phyloP scores from a whole-genome alignment of 768 basidiomycete genomes.

The Phanerochaete carnosa region DNA sequence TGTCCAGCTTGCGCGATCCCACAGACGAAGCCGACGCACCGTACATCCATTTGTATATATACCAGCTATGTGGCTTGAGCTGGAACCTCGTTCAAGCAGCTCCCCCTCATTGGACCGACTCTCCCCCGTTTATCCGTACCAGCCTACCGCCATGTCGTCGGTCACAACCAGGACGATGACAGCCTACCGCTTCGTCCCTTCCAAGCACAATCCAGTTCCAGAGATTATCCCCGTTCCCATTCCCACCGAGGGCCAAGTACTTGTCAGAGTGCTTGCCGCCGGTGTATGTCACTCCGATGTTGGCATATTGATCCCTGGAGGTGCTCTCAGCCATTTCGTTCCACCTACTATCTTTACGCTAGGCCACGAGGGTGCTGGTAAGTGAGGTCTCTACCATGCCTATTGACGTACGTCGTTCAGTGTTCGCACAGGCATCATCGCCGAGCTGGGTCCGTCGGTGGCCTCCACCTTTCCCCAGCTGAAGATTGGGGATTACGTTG shows the following conservation, averaged over 20 bases:
- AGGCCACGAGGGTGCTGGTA: slow-evolving; percentile 22
- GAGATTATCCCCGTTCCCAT: slow-evolving; percentile 14
- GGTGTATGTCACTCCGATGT: slow-evolving; percentile 23
- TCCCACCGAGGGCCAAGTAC: slow-evolving; percentile 14
- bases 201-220: slow-evolving; percentile 4
- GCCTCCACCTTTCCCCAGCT: slow-evolving; percentile 8
- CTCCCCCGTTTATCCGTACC: background rate
- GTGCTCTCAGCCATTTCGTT: background rate
- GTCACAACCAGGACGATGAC: slow-evolving; percentile 6
- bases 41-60: no score
- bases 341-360: slow-evolving; percentile 4
- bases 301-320: slow-evolving; percentile 8
- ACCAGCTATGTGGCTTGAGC: no score
- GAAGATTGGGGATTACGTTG: slow-evolving; percentile 18
- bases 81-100: no score
- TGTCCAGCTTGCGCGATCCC: no score
- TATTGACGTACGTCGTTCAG: no score
- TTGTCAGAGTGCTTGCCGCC: slow-evolving; percentile 19
- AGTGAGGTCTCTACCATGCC: background rate
- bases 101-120: no score
- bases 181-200: slow-evolving; percentile 17
- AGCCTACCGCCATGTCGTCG: background rate
- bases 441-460: slow-evolving; percentile 10
- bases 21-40: no score
- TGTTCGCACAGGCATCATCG: slow-evolving; percentile 8